Percentiles rank a stretch among this genome's conserved stretches.
Conservation (phyloP, 2,329 filamentous ascomycete species). For the Cytospora schulzeri region DNA sequence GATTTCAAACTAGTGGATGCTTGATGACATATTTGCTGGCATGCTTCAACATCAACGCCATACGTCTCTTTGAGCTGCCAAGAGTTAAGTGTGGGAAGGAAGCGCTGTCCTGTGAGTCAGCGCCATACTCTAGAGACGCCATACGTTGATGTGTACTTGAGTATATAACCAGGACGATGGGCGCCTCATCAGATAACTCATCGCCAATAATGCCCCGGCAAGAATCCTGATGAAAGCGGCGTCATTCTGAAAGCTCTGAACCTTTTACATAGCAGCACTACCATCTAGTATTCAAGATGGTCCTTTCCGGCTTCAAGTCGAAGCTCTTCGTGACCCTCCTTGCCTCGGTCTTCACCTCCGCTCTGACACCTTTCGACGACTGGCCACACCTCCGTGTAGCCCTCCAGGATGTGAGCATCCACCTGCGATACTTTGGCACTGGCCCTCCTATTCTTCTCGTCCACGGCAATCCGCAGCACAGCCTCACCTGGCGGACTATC, state of each 20-base stretch:
- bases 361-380: conserved; percentile 34
- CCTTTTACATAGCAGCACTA: neutral
- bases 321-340: neutral
- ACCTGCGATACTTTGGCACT: conserved; percentile 44
- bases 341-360: neutral
- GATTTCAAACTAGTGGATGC: too few species aligned
- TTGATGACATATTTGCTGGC: neutral
- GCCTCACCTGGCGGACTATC: conserved; percentile 43
- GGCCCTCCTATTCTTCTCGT: conserved; percentile 44
- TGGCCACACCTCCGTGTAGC: conserved; percentile 42
- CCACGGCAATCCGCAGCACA: conserved; percentile 46
- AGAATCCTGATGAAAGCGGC: neutral
- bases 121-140: neutral
- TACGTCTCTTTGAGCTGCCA: neutral
- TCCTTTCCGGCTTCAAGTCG: neutral
- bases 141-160: neutral
- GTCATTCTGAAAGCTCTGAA: neutral
- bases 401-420: conserved; percentile 44
- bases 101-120: neutral
- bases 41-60: neutral
- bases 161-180: neutral
- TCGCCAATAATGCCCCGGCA: neutral
- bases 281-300: neutral
- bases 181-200: neutral
- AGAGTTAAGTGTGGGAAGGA: neutral